Evolutionary conservation across 2,329 filamentous ascomycete genomes (phyloP).

Genomic region (Trichoderma sp.): DNA sequence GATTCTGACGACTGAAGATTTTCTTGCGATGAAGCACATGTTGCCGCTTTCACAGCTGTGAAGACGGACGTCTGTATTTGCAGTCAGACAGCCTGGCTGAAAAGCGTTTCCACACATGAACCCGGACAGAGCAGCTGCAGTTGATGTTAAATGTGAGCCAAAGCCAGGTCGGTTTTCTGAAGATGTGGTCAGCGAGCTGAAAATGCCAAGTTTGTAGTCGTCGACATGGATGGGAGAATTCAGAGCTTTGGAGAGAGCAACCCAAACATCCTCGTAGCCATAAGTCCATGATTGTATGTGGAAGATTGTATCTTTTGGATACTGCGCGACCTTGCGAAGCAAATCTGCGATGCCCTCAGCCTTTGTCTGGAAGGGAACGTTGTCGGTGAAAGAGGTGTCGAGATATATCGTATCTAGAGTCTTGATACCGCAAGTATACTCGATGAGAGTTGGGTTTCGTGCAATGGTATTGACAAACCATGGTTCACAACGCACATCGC

Average conservation of each 20-base stretch:
- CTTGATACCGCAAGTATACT: constrained; percentile 70
- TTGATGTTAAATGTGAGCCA: constrained; percentile 53
- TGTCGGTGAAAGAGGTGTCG: constrained; percentile 74
- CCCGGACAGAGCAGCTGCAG: constrained; percentile 71
- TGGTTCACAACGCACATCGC: constrained; percentile 81
- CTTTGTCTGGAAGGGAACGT: constrained; percentile 61
- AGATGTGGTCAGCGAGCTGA: constrained; percentile 61
- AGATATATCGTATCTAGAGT: constrained; percentile 82
- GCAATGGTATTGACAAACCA: constrained; percentile 81
- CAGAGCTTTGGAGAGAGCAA: constrained; percentile 73
- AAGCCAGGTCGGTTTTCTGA: constrained; percentile 45
- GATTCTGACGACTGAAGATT: constrained; percentile 69
- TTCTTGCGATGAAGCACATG: constrained; percentile 56
- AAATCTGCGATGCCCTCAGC: constrained; percentile 77
- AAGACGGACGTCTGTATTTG: constrained; percentile 63
- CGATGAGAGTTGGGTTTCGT: constrained; percentile 72
- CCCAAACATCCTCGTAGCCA: constrained; percentile 88
- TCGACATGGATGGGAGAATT: constrained; percentile 79
- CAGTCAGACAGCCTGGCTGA: constrained; percentile 73
- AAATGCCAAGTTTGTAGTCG: constrained; percentile 75
- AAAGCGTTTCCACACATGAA: constrained; percentile 74
- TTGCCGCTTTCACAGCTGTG: constrained; percentile 85
- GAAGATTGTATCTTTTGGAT: constrained; percentile 76
- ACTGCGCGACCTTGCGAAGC: constrained; percentile 66
- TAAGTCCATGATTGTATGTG: constrained; percentile 91